Evolutionary conservation across 306 rosid species (phyloP), one percentile per base, ranked within the genome.

Genomic region (Cyamopsis tetragonoloba): DNA sequence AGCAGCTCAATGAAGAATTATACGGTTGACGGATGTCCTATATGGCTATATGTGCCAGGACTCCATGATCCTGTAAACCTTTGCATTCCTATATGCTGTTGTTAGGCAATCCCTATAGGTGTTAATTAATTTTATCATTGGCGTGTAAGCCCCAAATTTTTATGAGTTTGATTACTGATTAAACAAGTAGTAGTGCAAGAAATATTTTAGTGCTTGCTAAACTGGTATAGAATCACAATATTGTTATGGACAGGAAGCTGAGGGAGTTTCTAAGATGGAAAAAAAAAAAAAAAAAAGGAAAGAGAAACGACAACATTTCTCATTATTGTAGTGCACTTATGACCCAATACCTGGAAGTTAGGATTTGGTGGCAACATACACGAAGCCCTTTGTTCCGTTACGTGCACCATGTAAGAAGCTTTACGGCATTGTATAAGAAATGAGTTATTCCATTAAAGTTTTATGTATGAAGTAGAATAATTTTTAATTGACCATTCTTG

Each of bases 1-100:
- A 70, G 44, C 61, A 44, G 81, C 82, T 28, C 47, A 72, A 39
- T 31, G 68, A 56, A 71, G 73, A 38, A 46, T 12, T 27, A 34
- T 49, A 18, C 44, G 26, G 42, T 41, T 72, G 68, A 77, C 23
- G 38, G 27, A 37, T 76, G 38, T 60, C 63, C 72, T 66, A 62
- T 59, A 53, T 66, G 61, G 17, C 24, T 50, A 75, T 59, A 31
- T n/a, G n/a, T n/a, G 46, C 58, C 26, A 26, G 57, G 46, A 54
- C 48, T 58, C 66, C 34, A 41, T 64, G 59, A 32, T 65, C 68
- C 68, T 50, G 78, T 34, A 66, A 66, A 71, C 50, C 14, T 50
- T 27, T 39, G 19, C 63, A 26, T 66, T 72, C 27, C 48, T 55
- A 27, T 47, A 70, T 65, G 69, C 68, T 59, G 59, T 66, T 28